Base-by-base conservation (phyloP, 108 stramenopile genomes). In the Pinguiococcus pyrenoidosus region DNA sequence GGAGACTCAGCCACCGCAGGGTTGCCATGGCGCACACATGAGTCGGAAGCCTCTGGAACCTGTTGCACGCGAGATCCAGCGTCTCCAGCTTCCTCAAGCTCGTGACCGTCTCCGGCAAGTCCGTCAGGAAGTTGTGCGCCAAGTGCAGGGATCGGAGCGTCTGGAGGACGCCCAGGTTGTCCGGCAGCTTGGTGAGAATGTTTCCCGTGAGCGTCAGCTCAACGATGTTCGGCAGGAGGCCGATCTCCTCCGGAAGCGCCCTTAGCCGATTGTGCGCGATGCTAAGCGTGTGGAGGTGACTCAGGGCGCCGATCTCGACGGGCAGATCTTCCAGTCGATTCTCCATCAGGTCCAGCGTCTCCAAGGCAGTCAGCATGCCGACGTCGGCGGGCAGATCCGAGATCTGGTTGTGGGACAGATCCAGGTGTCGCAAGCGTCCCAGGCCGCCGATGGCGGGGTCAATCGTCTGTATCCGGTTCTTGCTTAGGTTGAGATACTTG, bases 201-300 rank as follows among this genome's bases (percentile, higher is more conserved):
- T 70, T 70, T 27, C 30, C 32, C 13, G 57, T 33, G 16, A 70
- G n/a, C 17, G 66, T 65, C 17, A 70, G 40, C 21, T 62, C 21
- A 1, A 35, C 30, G 2, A 70, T 7, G 14, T 29, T 26, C 6
- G 51, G 32, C 12, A 70, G 39, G 29, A 60, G 29, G 12, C 59
- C 51, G 4, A 70, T 18, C 14, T 66, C 53, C 33, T 61, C 58
- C 0, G 58, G 39, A 8, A 66, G 51, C 6, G 49, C 38, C 30
- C 53, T 34, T 9, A 55, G 48, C 32, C 17, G 7, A 26, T 59
- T 59, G 8, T 54, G 53, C 23, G 30, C 25, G 16, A 59, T 44
- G 26, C 35, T 24, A 0, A 59, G 7, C 2, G 23, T 20, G 30
- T 56, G 44, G 12, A 55, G 32, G 0, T 27, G 13, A 14, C 23